Percentiles rank a stretch among this genome's conserved stretches.
Evolutionary conservation across 495 filamentous ascomycete genomes (phyloP).

Genomic region (Durotheca rogersii): DNA sequence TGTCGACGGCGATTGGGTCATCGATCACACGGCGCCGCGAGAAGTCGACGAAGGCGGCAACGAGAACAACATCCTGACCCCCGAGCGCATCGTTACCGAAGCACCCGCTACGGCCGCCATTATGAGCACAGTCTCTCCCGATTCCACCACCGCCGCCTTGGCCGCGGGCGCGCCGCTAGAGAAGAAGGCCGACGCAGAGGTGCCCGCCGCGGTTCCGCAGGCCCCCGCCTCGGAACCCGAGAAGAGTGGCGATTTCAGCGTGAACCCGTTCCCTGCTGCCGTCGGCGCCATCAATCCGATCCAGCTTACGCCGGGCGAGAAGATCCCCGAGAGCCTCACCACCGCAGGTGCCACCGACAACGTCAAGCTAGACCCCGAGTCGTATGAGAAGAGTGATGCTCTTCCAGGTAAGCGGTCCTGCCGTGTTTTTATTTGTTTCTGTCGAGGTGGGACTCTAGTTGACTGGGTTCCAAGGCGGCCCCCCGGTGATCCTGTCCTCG

Average conservation of each 20-base stretch:
- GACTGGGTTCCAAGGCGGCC: constrained; percentile 24
- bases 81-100: constrained; percentile 63
- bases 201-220: constrained; percentile 80
- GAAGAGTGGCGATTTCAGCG: constrained; percentile 53
- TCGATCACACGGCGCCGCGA: constrained; percentile 72
- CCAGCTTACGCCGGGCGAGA: constrained; percentile 74
- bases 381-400: constrained; percentile 75
- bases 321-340: constrained; percentile 63
- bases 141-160: constrained; percentile 40
- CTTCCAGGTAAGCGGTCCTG: constrained; percentile 43
- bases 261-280: constrained; percentile 78
- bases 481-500: constrained; percentile 60
- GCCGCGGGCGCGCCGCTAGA: constrained; percentile 36
- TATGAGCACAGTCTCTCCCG: constrained; percentile 48
- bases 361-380: constrained; percentile 76
- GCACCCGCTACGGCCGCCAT: constrained; percentile 47
- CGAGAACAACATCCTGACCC: constrained; percentile 84
- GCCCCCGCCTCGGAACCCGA: constrained; percentile 59
- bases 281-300: constrained; percentile 78
- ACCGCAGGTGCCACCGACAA: constrained; percentile 56
- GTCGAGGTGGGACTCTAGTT: background rate
- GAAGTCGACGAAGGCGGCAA: constrained; percentile 76
- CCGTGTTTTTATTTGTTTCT: background rate
- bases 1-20: constrained; percentile 84
- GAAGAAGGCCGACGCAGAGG: constrained; percentile 37